Conservation (phyloP, 352 stramenopile genomes). For the Phytophthora ramorum region DNA sequence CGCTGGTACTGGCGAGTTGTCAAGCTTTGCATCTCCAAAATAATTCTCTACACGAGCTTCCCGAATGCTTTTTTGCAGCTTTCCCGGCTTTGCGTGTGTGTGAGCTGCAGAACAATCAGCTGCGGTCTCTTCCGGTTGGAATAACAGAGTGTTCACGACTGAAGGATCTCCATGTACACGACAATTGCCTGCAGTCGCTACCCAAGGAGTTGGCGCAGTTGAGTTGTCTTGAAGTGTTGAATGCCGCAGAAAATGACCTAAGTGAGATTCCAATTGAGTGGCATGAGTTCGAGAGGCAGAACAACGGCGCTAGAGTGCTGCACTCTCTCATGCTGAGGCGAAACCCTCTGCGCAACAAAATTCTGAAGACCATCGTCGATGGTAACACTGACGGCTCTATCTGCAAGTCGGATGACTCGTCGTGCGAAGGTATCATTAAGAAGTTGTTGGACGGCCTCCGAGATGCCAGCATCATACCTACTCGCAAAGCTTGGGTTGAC, state of each 20-base stretch:
- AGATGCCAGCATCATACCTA: conserved; percentile 20
- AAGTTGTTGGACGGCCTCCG: conserved; percentile 64
- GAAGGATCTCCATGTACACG: conserved; percentile 52
- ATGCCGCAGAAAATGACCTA: conserved; percentile 58
- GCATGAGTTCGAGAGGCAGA: conserved; percentile 49
- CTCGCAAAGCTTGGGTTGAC: conserved; percentile 29
- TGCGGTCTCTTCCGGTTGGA: conserved; percentile 40
- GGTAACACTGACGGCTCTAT: conserved; percentile 23
- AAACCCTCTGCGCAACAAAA: conserved; percentile 51
- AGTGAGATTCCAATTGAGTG: conserved; percentile 53
- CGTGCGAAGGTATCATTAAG: conserved; percentile 54
- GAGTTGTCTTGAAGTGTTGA: conserved; percentile 43
- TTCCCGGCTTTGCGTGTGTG: conserved; percentile 49
- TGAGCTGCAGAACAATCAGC: conserved; percentile 50
- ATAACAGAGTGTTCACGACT: conserved; percentile 44
- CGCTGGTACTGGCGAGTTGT: conserved; percentile 38
- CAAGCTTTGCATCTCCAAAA: conserved; percentile 53
- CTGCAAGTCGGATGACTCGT: conserved; percentile 22
- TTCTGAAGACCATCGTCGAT: conserved; percentile 38
- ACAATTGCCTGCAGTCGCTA: conserved; percentile 52
- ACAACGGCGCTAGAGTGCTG: conserved; percentile 32
- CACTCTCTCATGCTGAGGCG: conserved; percentile 52
- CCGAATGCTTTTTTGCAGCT: conserved; percentile 44
- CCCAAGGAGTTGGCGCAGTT: conserved; percentile 38
- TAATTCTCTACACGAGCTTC: conserved; percentile 55